Evolutionary conservation across 1,139 yeast genomes (phyloP), one percentile per base, ranked within the genome.

Genomic region (Scheffersomyces parashehatae): DNA sequence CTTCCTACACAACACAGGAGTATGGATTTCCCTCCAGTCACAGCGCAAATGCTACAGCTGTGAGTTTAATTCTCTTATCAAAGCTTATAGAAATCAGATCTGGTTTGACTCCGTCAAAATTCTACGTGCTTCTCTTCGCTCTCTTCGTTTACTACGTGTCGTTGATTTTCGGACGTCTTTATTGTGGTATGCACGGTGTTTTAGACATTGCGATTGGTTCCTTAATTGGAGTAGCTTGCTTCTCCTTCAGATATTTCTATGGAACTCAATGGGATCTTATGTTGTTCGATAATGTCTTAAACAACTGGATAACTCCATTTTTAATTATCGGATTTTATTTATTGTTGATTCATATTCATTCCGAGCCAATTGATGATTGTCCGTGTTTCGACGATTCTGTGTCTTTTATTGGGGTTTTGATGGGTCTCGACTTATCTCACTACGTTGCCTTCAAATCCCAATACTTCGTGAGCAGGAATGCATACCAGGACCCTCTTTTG

Each of bases 171-270:
- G 99, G 99, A 28, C 73, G 99, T 44, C 62, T 93, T 6, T 93
- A 93, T 65, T 91, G 97, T 63, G 99, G 99, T 4, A 93, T 93
- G 99, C 99, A 93, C 65, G 99, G 99, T 2, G 80, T 88, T 49
- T 67, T 88, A 29, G 99, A 93, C 61, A 73, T 93, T 4, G 42
- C 70, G 1, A 65, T 80, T 9, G 99, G 99, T 3, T 67, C 82
- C 0, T 0, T 76, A 0, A 71, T 89, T 26, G 99, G 99, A 0
- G 43, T 68, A 0, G 37, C 62, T 0, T 68, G 83, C 36, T 77
- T 76, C 42, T 40, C 72, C 10, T 59, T 73, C 32, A 65, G 91
- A 48, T 49, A 55, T 29, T 49, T 53, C 11, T 55, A 59, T n/a
- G 74, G 78, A 3, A 48, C 52, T 2, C 26, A 43, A 9, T 78